A percentile compares a stretch with the other conserved stretches of the same genome.
phyloP scores from a whole-genome alignment of 345 rosid species.

The Rhizophora apiculata region DNA sequence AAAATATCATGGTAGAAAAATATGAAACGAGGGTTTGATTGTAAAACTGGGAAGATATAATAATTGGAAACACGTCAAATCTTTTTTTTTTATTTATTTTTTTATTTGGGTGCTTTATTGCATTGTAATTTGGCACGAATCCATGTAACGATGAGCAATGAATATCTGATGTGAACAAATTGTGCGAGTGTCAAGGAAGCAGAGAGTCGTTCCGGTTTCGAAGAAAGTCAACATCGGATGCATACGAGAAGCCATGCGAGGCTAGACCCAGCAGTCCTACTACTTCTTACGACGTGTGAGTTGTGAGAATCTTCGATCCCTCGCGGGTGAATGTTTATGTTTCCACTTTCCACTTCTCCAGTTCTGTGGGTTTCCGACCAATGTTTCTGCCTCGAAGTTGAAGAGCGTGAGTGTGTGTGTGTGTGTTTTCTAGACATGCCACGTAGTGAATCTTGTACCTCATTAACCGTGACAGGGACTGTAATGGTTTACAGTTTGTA shows the following conservation, averaged over 20 bases:
- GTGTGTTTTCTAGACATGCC: background rate
- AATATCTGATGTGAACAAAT: background rate
- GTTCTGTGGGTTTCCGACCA: background rate
- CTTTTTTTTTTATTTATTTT: too few relatives aligned
- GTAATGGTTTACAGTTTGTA: background rate
- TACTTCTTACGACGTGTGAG: conserved; percentile 86
- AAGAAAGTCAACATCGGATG: conserved; percentile 73
- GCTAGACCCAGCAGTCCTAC: conserved; percentile 64
- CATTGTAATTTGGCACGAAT: background rate
- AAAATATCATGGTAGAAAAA: too few relatives aligned
- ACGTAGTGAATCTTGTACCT: background rate
- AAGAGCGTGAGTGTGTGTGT: background rate
- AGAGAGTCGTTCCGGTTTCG: conserved; percentile 80
- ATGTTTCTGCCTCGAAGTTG: too few relatives aligned
- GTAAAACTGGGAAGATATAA: too few relatives aligned
- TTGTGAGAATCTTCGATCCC: conserved; percentile 16
- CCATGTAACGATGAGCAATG: background rate
- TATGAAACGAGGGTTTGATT: too few relatives aligned
- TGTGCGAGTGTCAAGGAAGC: conserved; percentile 38
- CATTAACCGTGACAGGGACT: background rate
- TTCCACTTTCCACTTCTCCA: background rate
- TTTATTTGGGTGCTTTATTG: background rate
- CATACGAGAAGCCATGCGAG: conserved; percentile 60
- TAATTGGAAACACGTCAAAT: too few relatives aligned
- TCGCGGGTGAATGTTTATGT: background rate